A percentile compares a stretch with the other conserved stretches of the same genome.
Evolutionary conservation across 306 rosid species (phyloP).

Genomic region (Vigna unguiculata): DNA sequence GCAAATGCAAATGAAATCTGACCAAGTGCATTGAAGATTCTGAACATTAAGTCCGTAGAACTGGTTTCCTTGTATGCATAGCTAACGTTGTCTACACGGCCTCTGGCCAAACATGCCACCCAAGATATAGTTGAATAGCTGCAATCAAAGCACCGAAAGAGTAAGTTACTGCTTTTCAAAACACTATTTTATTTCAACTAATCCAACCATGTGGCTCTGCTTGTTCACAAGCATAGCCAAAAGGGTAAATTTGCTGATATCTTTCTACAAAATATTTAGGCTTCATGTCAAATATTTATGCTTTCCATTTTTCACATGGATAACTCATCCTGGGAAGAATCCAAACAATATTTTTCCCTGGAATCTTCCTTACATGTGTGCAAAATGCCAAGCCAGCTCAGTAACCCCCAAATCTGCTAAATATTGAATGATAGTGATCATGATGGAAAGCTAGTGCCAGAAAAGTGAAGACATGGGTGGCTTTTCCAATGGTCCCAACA

Average conservation of each 20-base stretch:
- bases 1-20: conserved; percentile 92
- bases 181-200: neutral
- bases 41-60: conserved; percentile 60
- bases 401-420: neutral
- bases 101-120: conserved; percentile 78
- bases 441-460: neutral
- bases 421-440: neutral
- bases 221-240: conserved; percentile 26
- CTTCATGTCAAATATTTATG: conserved; percentile 1
- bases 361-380: conserved; percentile 10
- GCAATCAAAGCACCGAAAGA: conserved; percentile 17
- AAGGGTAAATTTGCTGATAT: conserved; percentile 13
- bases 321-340: conserved; percentile 29
- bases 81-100: conserved; percentile 72
- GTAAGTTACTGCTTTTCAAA: conserved; percentile 9
- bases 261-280: neutral
- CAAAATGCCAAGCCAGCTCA: conserved; percentile 14
- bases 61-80: conserved; percentile 74
- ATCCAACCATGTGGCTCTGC: conserved; percentile 13
- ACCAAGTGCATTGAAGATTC: conserved; percentile 88
- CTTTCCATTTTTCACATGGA: conserved; percentile 35
- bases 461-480: conserved; percentile 11
- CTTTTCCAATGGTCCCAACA: conserved; percentile 1
- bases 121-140: conserved; percentile 95
- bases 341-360: conserved; percentile 31